Percentiles rank a stretch among this genome's conserved stretches.
Conservation (phyloP, 441 rosid genomes). For the Gossypium gossypioides region DNA sequence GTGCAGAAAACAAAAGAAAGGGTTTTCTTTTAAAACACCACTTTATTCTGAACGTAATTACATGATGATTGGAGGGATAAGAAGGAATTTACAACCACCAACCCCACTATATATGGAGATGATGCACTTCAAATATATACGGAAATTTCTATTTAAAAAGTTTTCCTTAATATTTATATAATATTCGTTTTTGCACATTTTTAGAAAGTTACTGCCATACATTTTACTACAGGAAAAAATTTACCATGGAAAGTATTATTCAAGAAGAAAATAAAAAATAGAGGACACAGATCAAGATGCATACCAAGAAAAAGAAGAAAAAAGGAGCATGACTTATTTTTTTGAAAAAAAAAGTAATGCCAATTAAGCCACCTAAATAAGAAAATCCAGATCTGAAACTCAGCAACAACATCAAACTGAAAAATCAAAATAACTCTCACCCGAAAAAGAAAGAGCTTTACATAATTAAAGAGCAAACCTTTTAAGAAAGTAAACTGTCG, state of each 20-base stretch:
- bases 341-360: not conserved
- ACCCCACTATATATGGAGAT: not conserved
- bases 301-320: not conserved
- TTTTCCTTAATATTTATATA: not conserved
- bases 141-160: not conserved
- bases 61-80: not conserved
- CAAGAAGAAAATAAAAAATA: not conserved
- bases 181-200: not conserved
- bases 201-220: not conserved
- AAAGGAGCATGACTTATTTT: not conserved
- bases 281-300: not conserved
- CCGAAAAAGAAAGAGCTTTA: not conserved
- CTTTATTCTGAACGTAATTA: not conserved
- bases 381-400: conserved; percentile 25
- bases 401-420: not conserved
- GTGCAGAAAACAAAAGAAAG: not conserved
- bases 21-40: not conserved
- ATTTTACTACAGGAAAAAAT: not conserved
- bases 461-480: conserved; percentile 18
- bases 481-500: not conserved
- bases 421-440: not conserved
- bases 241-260: not conserved
- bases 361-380: not conserved
- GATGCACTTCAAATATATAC: not conserved
- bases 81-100: not conserved